phyloP scores from a whole-genome alignment of 176 grass and related monocot genomes.

The Oryza nivara region DNA sequence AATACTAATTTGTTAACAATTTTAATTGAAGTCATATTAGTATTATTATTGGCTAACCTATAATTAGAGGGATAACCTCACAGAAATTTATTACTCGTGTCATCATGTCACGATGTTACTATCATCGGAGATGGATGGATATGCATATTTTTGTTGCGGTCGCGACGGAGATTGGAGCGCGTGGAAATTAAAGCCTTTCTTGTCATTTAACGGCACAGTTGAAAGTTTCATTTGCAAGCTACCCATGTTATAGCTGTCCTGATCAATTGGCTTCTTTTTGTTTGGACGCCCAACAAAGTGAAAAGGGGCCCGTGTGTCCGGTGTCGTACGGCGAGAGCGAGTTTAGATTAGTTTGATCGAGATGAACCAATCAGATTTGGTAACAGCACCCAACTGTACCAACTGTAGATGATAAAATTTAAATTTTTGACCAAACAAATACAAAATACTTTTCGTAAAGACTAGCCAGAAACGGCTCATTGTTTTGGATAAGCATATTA shows the following conservation, averaged over 20 bases:
- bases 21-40: no score
- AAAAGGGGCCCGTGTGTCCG: not conserved
- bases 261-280: not conserved
- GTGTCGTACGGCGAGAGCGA: not conserved
- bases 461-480: not conserved
- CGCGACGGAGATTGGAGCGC: not conserved
- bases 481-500: not conserved
- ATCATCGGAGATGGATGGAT: not conserved
- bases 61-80: no score
- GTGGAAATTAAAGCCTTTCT: not conserved
- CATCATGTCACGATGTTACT: not conserved
- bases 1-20: no score
- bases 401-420: no score
- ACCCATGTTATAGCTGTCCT: not conserved
- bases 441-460: no score
- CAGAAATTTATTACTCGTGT: not conserved
- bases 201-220: not conserved
- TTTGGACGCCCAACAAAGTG: not conserved
- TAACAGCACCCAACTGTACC: not conserved
- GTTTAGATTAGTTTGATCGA: not conserved
- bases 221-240: not conserved
- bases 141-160: not conserved
- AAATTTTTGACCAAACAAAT: no score
- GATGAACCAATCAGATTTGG: not conserved
- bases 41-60: no score